These are phyloP conservation scores for Hyaloscypha hepaticicola DNA, from an alignment of 495 filamentous ascomycete species.

Conservation along the genomic window DNA sequence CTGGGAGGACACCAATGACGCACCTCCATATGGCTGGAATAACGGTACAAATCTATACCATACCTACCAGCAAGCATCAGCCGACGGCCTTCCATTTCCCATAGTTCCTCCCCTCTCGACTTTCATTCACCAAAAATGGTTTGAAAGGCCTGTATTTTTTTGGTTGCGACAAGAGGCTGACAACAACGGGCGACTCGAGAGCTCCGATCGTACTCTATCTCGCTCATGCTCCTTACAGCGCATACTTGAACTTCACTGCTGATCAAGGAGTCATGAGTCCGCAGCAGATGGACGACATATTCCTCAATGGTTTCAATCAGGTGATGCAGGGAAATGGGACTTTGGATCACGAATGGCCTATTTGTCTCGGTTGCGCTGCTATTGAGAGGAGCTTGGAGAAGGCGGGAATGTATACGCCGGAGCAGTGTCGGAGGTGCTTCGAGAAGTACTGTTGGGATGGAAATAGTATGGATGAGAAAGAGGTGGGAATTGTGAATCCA, in stretches of 20 bases:
- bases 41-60: conserved; percentile 25
- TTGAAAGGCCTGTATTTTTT: conserved; percentile 15
- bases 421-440: conserved; percentile 20
- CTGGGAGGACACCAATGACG: conserved; percentile 20
- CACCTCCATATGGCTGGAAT: conserved; percentile 8
- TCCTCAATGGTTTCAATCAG: conserved; percentile 13
- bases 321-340: conserved; percentile 21
- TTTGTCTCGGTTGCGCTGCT: conserved; percentile 23
- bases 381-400: conserved; percentile 23
- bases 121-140: conserved; percentile 12
- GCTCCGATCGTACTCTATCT: conserved; percentile 22
- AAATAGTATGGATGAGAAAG: conserved; percentile 4
- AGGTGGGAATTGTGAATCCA: conserved; percentile 2
- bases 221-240: conserved; percentile 13
- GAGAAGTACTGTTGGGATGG: conserved; percentile 24
- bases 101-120: conserved; percentile 13
- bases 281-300: conserved; percentile 15
- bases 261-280: background rate
- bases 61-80: conserved; percentile 17
- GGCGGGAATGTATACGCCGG: conserved; percentile 12
- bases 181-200: conserved; percentile 8
- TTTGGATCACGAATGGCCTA: conserved; percentile 20
- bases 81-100: conserved; percentile 11
- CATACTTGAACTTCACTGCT: conserved; percentile 16
- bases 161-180: conserved; percentile 15